Base-by-base conservation (phyloP, 495 filamentous ascomycete genomes). In the Aspergillus asperescens region DNA sequence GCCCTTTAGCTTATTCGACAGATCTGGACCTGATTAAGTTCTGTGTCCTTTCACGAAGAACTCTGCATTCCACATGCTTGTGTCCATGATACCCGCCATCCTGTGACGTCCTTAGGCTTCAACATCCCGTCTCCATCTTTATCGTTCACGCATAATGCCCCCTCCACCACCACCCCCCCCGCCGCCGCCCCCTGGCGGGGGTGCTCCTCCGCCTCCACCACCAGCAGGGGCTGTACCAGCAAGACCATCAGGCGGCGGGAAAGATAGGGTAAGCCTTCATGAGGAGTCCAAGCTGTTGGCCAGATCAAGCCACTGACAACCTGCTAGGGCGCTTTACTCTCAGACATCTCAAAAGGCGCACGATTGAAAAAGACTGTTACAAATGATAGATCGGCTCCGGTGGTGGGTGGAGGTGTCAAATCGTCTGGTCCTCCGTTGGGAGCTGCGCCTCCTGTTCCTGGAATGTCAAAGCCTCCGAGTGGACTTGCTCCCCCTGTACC, bases 371-470 rank as follows among this genome's bases (percentile, higher is more conserved):
- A 96, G 72, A 72, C 90, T 9, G 87, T 90, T 23, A 94, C 90
- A 52, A 96, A 98, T 68, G 93, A 98, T 72, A 83, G 93, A 69
- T 96, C 91, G 34, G 90, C 89, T 13, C 93, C 93, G 1, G 67
- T 96, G 43, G 79, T 74, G 37, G 64, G 60, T 15, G 75, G 79
- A 54, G 81, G 78, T 48, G 77, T 75, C 10, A 78, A 75, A 18
- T 74, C 73, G 34, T 68, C 77, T 20, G 82, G 80, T 47, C 77
- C 85, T 50, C 69, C 81, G 12, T 63, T 87, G 40, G 81, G 76
- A 49, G 83, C 86, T 24, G 90, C 92, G 29, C 92, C 92, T 19
- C 86, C 93, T 44, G 77, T 96, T 48, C 92, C 93, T 29, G 82
- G 81, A 25, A 65, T 83, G 52, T 66, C 67, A 34, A 81, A 78